Conservation (phyloP, 495 filamentous ascomycete species). For the Penicillium crystallinum region DNA sequence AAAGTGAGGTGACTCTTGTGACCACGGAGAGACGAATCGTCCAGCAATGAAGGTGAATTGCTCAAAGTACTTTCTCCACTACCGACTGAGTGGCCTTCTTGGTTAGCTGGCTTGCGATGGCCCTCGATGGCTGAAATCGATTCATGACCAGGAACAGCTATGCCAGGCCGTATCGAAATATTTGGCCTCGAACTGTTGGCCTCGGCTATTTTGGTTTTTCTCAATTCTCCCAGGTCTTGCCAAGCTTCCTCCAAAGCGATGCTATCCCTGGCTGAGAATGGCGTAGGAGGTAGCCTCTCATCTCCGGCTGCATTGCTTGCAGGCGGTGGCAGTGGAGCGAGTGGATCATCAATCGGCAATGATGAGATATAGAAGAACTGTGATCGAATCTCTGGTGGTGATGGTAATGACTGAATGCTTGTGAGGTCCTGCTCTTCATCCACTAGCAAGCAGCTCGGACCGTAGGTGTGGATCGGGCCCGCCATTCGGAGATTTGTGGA, state of each 20-base stretch:
- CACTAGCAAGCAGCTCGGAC: conserved; percentile 45
- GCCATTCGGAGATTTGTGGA: conserved; percentile 30
- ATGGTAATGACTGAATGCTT: conserved; percentile 26
- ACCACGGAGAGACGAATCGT: conserved; percentile 11
- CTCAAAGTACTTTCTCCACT: conserved; percentile 20
- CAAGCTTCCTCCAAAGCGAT: conserved; percentile 68
- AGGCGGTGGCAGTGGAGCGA: conserved; percentile 59
- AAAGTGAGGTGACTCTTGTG: conserved; percentile 7
- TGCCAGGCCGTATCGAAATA: conserved; percentile 36
- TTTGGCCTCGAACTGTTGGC: conserved; percentile 28
- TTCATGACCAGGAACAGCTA: conserved; percentile 41
- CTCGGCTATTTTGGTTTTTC: conserved; percentile 25
- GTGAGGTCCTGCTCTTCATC: conserved; percentile 34
- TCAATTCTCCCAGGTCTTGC: conserved; percentile 47
- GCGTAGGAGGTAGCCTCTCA: conserved; percentile 58
- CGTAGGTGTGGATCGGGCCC: conserved; percentile 50
- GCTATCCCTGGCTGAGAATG: conserved; percentile 73
- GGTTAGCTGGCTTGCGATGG: conserved; percentile 20
- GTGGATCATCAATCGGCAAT: conserved; percentile 76
- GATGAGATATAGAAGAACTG: conserved; percentile 81
- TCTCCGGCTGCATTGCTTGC: conserved; percentile 42
- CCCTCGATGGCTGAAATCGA: conserved; percentile 29
- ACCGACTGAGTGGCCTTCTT: conserved; percentile 22
- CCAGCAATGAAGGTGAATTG: conserved; percentile 12
- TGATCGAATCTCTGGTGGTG: conserved; percentile 48